Base-by-base conservation (phyloP, 768 basidiomycete genomes). In the Mycena pura region DNA sequence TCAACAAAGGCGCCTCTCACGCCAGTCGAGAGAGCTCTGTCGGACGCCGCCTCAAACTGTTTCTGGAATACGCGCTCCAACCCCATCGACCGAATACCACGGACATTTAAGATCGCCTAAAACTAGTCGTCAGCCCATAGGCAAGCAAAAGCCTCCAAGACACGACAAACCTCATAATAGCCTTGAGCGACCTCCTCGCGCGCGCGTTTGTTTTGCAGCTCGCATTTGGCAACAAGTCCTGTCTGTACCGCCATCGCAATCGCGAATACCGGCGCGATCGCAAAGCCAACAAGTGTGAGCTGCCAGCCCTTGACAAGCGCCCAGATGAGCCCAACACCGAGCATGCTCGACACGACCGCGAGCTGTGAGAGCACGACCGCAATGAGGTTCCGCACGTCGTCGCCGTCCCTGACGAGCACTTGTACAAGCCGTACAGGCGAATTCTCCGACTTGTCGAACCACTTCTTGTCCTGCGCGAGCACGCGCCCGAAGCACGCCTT, bases 41-140 rank as follows among this genome's bases (percentile, higher is more conserved):
- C 82, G 1, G 86, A 81, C 1, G 90, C 84, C 4, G 75, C 66
- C 41, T 92, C 84, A 72, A 96, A 99, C 59, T 86, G 84, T 14
- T 80, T 73, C 60, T 81, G 78, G 72, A 96, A 95, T 31, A 90
- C 80, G 9, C 76, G 64, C 61, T 92, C 92, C 58, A 98, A 87
- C 6, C 90, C 86, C 92, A 97, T 95, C 10, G 91, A 84, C 0
- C 96, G 85, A 58, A 99, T 94, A 2, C 90, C 90, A 11, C 93
- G 88, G 55, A 98, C 84, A 63, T 97, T 96, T 22, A 87, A 79
- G 63, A 97, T 87, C 1, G 86, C 85, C 88, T 92, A 38, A 3
- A n/a, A 29, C 19, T 32, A 13, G 1, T 19, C 15, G 38, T 21
- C 7, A 65, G 63, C 21, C 28, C 19, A 50, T 43, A 22, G 6